Conservation (phyloP, 768 basidiomycete species). For the Kwoniella newhampshirensis region DNA sequence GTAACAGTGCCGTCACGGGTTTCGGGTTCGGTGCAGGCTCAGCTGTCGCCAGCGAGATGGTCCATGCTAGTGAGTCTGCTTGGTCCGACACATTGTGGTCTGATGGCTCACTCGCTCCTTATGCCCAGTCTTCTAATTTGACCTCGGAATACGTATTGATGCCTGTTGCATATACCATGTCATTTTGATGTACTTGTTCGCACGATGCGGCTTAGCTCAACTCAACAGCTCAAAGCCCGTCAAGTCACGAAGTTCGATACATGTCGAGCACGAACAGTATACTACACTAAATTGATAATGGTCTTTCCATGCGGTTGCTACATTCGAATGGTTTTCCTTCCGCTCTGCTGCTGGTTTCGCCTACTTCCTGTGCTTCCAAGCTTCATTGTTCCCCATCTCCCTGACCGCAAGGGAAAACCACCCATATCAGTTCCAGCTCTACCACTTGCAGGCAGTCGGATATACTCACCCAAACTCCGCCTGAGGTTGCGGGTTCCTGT, state of each 20-base stretch:
- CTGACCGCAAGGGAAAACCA: constrained; percentile 7
- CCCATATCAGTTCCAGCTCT: not conserved
- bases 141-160: no score
- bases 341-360: no score
- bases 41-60: constrained; percentile 25
- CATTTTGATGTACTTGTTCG: no score
- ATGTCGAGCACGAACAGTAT: no score
- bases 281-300: no score
- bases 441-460: no score
- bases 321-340: not conserved
- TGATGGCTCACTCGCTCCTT: not conserved
- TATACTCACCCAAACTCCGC: constrained; percentile 45
- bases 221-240: no score
- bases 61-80: constrained; percentile 17
- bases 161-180: no score
- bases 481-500: constrained; percentile 42
- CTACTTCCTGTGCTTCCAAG: constrained; percentile 44
- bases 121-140: constrained; percentile 6
- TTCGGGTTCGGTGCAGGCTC: constrained; percentile 37
- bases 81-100: not conserved
- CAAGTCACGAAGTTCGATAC: no score
- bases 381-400: constrained; percentile 35
- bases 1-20: constrained; percentile 30
- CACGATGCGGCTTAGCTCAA: no score
- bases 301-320: no score